Evolutionary conservation across 106 monocot species (phyloP).

Genomic region (Platanthera guangdongensis): DNA sequence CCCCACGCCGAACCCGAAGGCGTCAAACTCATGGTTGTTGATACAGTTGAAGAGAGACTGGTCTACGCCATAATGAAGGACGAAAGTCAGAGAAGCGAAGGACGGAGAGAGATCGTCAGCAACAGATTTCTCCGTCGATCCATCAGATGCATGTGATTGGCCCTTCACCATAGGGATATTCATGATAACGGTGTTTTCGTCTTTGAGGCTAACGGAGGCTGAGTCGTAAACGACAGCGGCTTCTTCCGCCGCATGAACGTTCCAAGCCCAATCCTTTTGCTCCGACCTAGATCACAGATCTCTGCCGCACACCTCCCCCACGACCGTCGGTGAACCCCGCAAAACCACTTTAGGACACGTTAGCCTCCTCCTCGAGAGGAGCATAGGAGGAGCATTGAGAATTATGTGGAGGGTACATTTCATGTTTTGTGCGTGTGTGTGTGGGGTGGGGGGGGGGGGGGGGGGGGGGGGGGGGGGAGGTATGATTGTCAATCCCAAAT

Average conservation of each 20-base stretch:
- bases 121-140: neutral
- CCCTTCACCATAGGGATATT: neutral
- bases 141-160: neutral
- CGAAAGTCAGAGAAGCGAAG: conserved; percentile 9
- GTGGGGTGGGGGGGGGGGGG: too few species aligned
- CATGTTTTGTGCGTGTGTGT: too few species aligned
- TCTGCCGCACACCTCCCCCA: conserved; percentile 44
- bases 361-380: too few species aligned
- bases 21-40: conserved; percentile 10
- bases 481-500: too few species aligned
- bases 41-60: conserved; percentile 9
- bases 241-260: conserved; percentile 12
- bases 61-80: conserved; percentile 7
- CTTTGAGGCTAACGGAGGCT: conserved; percentile 18
- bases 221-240: conserved; percentile 9
- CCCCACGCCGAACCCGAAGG: conserved; percentile 10
- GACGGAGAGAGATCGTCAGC: neutral
- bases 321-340: conserved; percentile 16
- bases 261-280: conserved; percentile 14
- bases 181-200: neutral
- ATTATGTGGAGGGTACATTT: too few species aligned
- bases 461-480: too few species aligned
- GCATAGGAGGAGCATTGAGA: too few species aligned
- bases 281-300: conserved; percentile 24
- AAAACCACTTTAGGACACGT: neutral